Evolutionary conservation across 83 land plant genomes (phyloP).

Genomic region (Larix sibirica): DNA sequence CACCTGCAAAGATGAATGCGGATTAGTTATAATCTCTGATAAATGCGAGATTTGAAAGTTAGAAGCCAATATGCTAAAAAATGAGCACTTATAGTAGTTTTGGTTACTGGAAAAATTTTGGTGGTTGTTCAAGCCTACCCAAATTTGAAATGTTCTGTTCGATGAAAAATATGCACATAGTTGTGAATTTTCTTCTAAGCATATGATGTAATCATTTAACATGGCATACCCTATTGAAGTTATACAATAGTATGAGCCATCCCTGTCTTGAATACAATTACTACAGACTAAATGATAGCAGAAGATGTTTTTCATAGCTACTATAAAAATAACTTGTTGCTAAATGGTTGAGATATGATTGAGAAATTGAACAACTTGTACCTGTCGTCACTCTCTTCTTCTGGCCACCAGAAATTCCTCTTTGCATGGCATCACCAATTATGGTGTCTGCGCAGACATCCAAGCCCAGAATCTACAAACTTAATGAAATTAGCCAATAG

Average conservation of each 20-base stretch:
- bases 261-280: too few relatives aligned
- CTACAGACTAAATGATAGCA: too few relatives aligned
- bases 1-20: slow-evolving; percentile 19
- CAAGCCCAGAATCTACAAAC: slow-evolving; percentile 42
- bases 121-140: neutral
- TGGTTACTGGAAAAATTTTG: neutral
- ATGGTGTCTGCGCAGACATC: slow-evolving; percentile 43
- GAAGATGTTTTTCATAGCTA: neutral
- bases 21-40: neutral
- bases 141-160: neutral
- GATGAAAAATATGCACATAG: neutral
- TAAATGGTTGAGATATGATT: neutral
- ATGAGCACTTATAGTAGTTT: neutral
- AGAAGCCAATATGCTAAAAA: neutral
- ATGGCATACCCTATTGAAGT: neutral
- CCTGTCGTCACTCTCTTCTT: slow-evolving; percentile 54
- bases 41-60: too few relatives aligned
- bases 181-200: neutral
- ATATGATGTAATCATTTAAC: neutral
- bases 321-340: neutral
- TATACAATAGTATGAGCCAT: too few relatives aligned
- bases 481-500: neutral
- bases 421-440: slow-evolving; percentile 48
- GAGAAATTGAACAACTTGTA: neutral
- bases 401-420: slow-evolving; percentile 56